Evolutionary conservation across 495 filamentous ascomycete genomes (phyloP).

Genomic region (Penicillium atrosanguineum): DNA sequence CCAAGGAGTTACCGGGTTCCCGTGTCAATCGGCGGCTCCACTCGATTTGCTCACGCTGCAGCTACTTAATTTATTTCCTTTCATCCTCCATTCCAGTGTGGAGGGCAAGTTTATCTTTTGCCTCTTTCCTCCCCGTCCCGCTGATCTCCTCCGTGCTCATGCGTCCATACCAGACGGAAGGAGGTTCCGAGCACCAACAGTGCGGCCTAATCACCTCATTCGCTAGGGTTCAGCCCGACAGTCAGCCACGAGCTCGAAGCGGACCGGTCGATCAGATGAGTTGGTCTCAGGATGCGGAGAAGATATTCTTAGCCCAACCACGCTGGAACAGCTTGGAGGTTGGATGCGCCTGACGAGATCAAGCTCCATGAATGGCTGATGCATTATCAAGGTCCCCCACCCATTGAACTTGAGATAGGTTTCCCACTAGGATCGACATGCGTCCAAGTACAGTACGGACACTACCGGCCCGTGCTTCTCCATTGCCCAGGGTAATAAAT

Average conservation of each 20-base stretch:
- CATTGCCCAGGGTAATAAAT: too few relatives aligned
- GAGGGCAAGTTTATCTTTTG: background rate
- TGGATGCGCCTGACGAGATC: too few relatives aligned
- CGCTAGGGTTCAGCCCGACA: background rate
- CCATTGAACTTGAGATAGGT: too few relatives aligned
- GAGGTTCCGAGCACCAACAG: background rate
- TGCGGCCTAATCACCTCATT: background rate
- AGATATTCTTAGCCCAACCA: too few relatives aligned
- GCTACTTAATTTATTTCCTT: slow-evolving; percentile 3
- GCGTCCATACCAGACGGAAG: background rate
- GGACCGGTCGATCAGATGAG: background rate
- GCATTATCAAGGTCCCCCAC: too few relatives aligned
- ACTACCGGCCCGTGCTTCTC: too few relatives aligned
- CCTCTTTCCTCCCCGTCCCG: background rate
- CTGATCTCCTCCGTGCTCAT: background rate
- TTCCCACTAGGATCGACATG: too few relatives aligned
- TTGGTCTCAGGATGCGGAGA: background rate
- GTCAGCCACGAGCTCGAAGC: background rate
- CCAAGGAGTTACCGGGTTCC: background rate
- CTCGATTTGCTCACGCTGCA: background rate
- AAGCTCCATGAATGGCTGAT: too few relatives aligned
- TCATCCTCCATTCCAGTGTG: background rate
- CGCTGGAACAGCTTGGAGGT: too few relatives aligned
- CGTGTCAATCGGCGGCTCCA: background rate
- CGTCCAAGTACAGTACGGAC: too few relatives aligned